Evolutionary conservation across 176 grass and related monocot species (phyloP).

Genomic region (Raddia distichophylla): DNA sequence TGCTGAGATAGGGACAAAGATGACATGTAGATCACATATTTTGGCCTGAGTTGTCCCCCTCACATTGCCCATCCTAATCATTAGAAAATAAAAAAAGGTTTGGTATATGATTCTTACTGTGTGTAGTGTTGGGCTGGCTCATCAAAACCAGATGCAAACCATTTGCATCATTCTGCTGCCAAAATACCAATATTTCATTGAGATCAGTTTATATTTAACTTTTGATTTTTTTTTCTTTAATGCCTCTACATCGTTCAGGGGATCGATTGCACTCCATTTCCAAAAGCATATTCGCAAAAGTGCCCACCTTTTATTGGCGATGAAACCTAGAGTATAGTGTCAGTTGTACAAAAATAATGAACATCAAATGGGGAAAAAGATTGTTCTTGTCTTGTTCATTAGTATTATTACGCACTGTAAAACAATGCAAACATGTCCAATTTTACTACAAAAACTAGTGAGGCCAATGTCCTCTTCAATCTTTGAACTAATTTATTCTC

Average conservation of each 20-base stretch:
- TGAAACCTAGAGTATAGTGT: constrained; percentile 45
- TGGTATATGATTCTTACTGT: constrained; percentile 60
- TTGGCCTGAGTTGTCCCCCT: constrained; percentile 47
- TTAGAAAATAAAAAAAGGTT: constrained; percentile 60
- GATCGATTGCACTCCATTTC: constrained; percentile 17
- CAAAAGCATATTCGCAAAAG: constrained; percentile 59
- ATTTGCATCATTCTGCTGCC: constrained; percentile 43
- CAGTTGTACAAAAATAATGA: constrained; percentile 20
- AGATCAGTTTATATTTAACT: constrained; percentile 43
- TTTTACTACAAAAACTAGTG: constrained; percentile 15
- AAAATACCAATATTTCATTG: constrained; percentile 9
- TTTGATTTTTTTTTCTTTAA: constrained; percentile 14
- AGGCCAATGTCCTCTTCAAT: neutral
- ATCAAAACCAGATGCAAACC: constrained; percentile 28
- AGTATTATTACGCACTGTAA: constrained; percentile 4
- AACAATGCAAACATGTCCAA: constrained; percentile 22
- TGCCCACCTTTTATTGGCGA: constrained; percentile 52
- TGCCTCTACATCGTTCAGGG: constrained; percentile 39
- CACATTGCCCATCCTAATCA: constrained; percentile 35
- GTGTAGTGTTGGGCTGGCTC: constrained; percentile 40
- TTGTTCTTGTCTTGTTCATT: neutral
- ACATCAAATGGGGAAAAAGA: neutral
- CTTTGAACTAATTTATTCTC: neutral
- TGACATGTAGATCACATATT: constrained; percentile 44
- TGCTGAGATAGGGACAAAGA: constrained; percentile 47